Evolutionary conservation across 139 green algal species (phyloP).

Genomic region (Bryopsis sp.): DNA sequence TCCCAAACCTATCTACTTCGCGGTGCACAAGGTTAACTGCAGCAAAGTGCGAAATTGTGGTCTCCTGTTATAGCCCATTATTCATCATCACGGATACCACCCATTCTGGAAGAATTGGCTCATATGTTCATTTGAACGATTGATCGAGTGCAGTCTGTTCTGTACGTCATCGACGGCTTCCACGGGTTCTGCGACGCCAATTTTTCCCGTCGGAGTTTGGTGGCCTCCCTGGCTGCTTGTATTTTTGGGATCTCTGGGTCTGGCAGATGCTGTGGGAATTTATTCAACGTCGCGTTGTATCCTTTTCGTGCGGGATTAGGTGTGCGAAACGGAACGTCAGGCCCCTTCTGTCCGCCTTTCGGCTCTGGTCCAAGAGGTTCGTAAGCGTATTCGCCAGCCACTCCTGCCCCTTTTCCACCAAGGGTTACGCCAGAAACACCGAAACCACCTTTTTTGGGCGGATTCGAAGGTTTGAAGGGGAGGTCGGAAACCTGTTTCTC

Average conservation of each 20-base stretch:
- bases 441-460: constrained; percentile 28
- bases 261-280: constrained; percentile 6
- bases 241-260: not conserved
- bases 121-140: constrained; percentile 15
- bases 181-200: not conserved
- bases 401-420: constrained; percentile 18
- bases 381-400: constrained; percentile 17
- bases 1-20: too few species aligned
- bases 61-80: too few species aligned
- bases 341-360: not conserved
- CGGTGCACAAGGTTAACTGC: too few species aligned
- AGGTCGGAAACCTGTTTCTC: constrained; percentile 29
- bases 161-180: constrained; percentile 5
- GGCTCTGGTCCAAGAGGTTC: not conserved
- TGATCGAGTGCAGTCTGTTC: constrained; percentile 12
- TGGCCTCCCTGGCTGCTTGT: not conserved
- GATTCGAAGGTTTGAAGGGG: constrained; percentile 45
- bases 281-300: not conserved
- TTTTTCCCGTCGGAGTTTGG: not conserved
- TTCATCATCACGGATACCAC: too few species aligned
- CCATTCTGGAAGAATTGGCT: too few species aligned
- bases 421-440: constrained; percentile 23
- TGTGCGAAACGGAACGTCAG: constrained; percentile 6
- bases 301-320: not conserved
- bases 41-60: too few species aligned